Evolutionary conservation across 1,284 basidiomycete species (phyloP).

Genomic region (Volvariella surrecta): DNA sequence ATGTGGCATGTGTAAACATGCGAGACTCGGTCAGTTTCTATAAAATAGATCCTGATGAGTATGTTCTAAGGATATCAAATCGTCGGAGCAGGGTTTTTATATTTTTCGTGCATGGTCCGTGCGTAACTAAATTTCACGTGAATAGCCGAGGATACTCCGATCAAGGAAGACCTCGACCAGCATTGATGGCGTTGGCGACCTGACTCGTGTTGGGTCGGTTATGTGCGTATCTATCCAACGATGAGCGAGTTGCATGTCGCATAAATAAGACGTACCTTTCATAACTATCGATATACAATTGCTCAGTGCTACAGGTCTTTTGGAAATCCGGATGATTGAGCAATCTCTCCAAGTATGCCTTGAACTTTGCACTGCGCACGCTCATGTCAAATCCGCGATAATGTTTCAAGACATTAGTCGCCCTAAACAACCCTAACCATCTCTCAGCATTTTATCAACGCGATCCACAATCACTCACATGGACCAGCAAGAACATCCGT

Average conservation of each 20-base stretch:
- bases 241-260: not conserved
- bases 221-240: slow-evolving; percentile 48
- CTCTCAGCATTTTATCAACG: slow-evolving; percentile 2
- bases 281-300: slow-evolving; percentile 72
- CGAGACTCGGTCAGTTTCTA: slow-evolving; percentile 86
- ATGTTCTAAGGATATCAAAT: slow-evolving; percentile 46
- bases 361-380: slow-evolving; percentile 33
- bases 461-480: slow-evolving; percentile 38
- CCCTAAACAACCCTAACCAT: slow-evolving; percentile 53
- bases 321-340: slow-evolving; percentile 58
- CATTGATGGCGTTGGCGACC: slow-evolving; percentile 65
- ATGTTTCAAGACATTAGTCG: slow-evolving; percentile 57
- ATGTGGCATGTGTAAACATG: slow-evolving; percentile 81
- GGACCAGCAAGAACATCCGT: slow-evolving; percentile 68
- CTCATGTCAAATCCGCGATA: slow-evolving; percentile 61
- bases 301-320: slow-evolving; percentile 61
- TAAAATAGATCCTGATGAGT: slow-evolving; percentile 81
- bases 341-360: slow-evolving; percentile 45
- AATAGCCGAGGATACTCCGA: not conserved
- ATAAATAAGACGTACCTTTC: slow-evolving; percentile 40
- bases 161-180: slow-evolving; percentile 53
- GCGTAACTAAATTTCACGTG: slow-evolving; percentile 10
- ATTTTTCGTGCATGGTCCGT: slow-evolving; percentile 20
- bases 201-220: slow-evolving; percentile 68
- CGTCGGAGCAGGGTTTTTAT: slow-evolving; percentile 17